Percentiles rank a stretch among this genome's conserved stretches.
phyloP scores from a whole-genome alignment of 257 asterid genomes.

The Solanum rostratum region DNA sequence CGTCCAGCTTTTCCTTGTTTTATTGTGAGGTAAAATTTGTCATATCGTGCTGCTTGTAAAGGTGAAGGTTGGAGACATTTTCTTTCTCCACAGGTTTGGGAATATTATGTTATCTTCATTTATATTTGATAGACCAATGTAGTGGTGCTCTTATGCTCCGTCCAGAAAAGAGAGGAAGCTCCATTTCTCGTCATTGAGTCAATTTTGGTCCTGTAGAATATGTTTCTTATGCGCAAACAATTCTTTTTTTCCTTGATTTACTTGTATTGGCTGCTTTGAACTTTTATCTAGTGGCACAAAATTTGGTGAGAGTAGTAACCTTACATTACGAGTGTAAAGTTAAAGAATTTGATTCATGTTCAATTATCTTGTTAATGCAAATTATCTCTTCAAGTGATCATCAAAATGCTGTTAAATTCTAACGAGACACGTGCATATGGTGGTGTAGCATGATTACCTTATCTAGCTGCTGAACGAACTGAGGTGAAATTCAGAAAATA shows the following conservation, averaged over 20 bases:
- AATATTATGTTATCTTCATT: background rate
- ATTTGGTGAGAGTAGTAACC: background rate
- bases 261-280: background rate
- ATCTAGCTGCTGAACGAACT: background rate
- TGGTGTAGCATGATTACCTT: background rate
- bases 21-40: slow-evolving; percentile 2
- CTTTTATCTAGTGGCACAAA: background rate
- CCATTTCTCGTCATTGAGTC: background rate
- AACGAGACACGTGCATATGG: background rate
- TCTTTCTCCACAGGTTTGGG: background rate
- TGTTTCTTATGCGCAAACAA: background rate
- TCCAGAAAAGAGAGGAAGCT: background rate
- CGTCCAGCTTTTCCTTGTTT: slow-evolving; percentile 19
- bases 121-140: background rate
- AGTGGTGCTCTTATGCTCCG: background rate
- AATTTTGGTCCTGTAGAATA: background rate
- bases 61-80: background rate
- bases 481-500: background rate
- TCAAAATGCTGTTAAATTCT: background rate
- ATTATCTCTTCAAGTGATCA: background rate
- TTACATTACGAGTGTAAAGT: background rate
- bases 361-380: background rate
- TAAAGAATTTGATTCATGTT: background rate
- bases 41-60: background rate
- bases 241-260: too few species aligned